These are phyloP conservation scores for Huntiella abstrusa DNA, from an alignment of 2,329 filamentous ascomycete species.

Conservation along the genomic window DNA sequence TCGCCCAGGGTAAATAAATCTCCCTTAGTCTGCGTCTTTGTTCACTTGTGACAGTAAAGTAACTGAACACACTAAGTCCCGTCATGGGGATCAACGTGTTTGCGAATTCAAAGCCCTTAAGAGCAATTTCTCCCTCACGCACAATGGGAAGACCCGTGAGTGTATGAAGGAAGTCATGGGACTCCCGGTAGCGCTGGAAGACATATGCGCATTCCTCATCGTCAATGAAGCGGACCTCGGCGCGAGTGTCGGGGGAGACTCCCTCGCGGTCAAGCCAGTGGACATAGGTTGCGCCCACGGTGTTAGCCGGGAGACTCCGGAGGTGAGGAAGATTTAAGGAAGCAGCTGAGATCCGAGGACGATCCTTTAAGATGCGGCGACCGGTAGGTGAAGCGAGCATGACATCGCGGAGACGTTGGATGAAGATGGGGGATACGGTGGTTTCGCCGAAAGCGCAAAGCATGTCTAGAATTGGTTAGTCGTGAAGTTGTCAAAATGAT, in stretches of 20 bases:
- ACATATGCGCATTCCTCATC: slow-evolving; percentile 94
- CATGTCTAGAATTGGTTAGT: slow-evolving; percentile 40
- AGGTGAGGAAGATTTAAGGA: slow-evolving; percentile 48
- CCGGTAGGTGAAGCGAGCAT: slow-evolving; percentile 78
- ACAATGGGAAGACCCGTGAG: slow-evolving; percentile 79
- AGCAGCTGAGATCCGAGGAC: slow-evolving; percentile 71
- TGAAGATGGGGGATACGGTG: slow-evolving; percentile 88
- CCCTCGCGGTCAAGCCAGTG: slow-evolving; percentile 87
- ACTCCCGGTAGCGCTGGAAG: slow-evolving; percentile 94
- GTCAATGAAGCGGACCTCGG: slow-evolving; percentile 73
- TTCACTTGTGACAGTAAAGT: slow-evolving; percentile 66
- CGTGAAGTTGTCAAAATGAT: background rate
- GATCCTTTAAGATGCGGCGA: slow-evolving; percentile 74
- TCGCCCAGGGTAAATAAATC: slow-evolving; percentile 77
- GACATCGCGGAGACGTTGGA: slow-evolving; percentile 71
- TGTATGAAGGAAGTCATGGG: slow-evolving; percentile 95
- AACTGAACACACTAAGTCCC: slow-evolving; percentile 64
- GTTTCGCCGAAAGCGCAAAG: slow-evolving; percentile 89
- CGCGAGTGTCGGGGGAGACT: slow-evolving; percentile 77
- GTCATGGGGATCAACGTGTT: slow-evolving; percentile 95
- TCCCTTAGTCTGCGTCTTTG: slow-evolving; percentile 58
- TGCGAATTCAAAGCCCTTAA: slow-evolving; percentile 94
- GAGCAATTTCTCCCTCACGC: slow-evolving; percentile 88
- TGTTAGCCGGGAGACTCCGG: slow-evolving; percentile 50
- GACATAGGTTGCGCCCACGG: slow-evolving; percentile 66